Evolutionary conservation across 2,329 filamentous ascomycete genomes (phyloP).

Genomic region (Trichoderma simmonsii): DNA sequence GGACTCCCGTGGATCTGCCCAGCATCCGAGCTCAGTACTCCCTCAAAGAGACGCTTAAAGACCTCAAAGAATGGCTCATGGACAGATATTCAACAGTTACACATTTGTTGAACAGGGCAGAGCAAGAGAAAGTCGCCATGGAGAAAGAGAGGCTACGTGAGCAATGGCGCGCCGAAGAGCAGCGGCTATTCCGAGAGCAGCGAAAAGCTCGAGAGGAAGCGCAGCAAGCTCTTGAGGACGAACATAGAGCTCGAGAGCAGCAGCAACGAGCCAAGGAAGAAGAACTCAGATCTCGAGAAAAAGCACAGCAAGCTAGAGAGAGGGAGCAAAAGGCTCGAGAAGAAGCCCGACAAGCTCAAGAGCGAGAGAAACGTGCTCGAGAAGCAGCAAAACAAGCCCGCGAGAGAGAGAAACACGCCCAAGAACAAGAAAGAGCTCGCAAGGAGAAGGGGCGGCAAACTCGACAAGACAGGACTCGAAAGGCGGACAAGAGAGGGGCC

Average conservation of each 20-base stretch:
- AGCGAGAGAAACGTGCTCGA: not conserved
- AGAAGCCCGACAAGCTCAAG: not conserved
- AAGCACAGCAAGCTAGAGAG: not conserved
- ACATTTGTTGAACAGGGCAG: not conserved
- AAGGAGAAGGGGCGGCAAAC: not conserved
- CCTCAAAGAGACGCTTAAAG: not conserved
- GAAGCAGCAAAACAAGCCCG: not conserved
- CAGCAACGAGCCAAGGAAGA: not conserved
- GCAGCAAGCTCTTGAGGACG: not conserved
- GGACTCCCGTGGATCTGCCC: not conserved
- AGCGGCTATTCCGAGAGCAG: not conserved
- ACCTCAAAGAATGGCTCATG: conserved; percentile 9
- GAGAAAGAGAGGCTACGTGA: not conserved
- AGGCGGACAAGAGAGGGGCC: not conserved
- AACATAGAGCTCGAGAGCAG: not conserved
- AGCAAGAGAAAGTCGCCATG: not conserved
- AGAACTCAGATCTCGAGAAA: not conserved
- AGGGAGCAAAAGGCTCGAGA: not conserved
- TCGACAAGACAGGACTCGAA: not conserved
- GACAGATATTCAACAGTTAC: not conserved
- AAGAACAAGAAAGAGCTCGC: not conserved
- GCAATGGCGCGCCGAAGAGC: not conserved
- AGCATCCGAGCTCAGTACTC: conserved; percentile 5
- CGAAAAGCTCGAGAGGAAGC: not conserved
- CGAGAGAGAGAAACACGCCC: not conserved